Evolutionary conservation across 208 protist genomes (phyloP).

Genomic region (Leishmania tarentolae): DNA sequence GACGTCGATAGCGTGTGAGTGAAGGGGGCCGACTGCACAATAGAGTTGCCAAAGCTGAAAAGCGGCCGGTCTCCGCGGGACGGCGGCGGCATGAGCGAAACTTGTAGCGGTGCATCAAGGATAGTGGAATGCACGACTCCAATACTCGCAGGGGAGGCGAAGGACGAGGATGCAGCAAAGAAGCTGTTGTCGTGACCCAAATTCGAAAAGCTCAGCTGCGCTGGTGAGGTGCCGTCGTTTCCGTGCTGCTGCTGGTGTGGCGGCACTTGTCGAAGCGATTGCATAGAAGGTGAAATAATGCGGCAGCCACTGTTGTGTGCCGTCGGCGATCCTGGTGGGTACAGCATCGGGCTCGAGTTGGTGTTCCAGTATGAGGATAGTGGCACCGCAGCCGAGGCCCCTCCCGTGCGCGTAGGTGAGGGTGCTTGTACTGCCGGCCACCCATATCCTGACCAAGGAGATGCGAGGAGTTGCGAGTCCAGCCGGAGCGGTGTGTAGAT

Average conservation of each 20-base stretch:
- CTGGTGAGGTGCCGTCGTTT: slow-evolving; percentile 21
- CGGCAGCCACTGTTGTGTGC: slow-evolving; percentile 12
- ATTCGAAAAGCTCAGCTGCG: slow-evolving; percentile 28
- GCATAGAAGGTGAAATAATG: slow-evolving; percentile 16
- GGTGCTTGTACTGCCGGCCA: slow-evolving; percentile 4
- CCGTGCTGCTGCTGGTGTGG: slow-evolving; percentile 6
- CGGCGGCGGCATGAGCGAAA: slow-evolving; percentile 28
- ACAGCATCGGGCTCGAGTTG: slow-evolving; percentile 2
- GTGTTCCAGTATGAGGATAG: slow-evolving; percentile 36
- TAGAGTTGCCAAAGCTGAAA: slow-evolving; percentile 32
- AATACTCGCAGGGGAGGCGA: slow-evolving; percentile 1
- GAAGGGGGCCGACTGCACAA: slow-evolving; percentile 26
- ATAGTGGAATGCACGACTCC: slow-evolving; percentile 26
- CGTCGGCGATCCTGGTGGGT: slow-evolving; percentile 25
- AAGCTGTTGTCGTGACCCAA: slow-evolving; percentile 21
- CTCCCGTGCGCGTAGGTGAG: slow-evolving; percentile 11
- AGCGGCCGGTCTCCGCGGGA: slow-evolving; percentile 12
- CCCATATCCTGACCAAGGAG: slow-evolving; percentile 16
- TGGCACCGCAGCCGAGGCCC: neutral
- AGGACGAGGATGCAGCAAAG: slow-evolving; percentile 1
- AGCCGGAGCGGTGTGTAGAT: slow-evolving; percentile 21
- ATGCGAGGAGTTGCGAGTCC: slow-evolving; percentile 28
- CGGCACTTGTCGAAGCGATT: slow-evolving; percentile 15
- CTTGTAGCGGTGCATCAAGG: slow-evolving; percentile 37
- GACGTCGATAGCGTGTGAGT: slow-evolving; percentile 15